Evolutionary conservation across 1,284 basidiomycete genomes (phyloP).

Genomic region (Apiotrichum laibachii): DNA sequence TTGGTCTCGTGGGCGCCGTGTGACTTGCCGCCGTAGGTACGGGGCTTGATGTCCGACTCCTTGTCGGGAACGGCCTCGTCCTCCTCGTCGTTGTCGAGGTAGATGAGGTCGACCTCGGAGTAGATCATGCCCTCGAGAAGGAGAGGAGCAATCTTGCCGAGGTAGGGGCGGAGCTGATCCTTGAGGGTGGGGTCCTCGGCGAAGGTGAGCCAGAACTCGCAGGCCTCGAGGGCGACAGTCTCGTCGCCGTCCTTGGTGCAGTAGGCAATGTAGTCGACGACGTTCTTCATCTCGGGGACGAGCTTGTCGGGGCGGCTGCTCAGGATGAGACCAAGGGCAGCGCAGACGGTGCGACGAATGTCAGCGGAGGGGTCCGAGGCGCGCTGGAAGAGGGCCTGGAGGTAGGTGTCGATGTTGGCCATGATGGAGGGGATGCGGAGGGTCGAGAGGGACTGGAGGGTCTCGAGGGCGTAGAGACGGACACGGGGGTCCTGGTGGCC

Average conservation of each 20-base stretch:
- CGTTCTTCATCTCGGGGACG: conserved; percentile 90
- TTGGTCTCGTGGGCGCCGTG: conserved; percentile 71
- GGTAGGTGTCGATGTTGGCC: conserved; percentile 88
- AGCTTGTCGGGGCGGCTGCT: conserved; percentile 92
- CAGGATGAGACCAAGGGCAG: conserved; percentile 88
- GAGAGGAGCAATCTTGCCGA: conserved; percentile 85
- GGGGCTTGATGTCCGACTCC: conserved; percentile 92
- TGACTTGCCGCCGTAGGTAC: conserved; percentile 75
- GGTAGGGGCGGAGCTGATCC: conserved; percentile 77
- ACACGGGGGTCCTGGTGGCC: conserved; percentile 70
- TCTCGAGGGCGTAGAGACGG: conserved; percentile 89
- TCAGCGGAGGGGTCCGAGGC: conserved; percentile 90
- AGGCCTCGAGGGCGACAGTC: conserved; percentile 90
- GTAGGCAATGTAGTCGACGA: conserved; percentile 98
- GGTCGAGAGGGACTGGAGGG: conserved; percentile 88
- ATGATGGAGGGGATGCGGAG: conserved; percentile 78
- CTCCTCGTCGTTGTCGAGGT: conserved; percentile 89
- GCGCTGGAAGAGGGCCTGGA: conserved; percentile 87
- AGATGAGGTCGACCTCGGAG: conserved; percentile 91
- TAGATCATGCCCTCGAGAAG: conserved; percentile 97
- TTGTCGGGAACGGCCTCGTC: conserved; percentile 83
- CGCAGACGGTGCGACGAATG: conserved; percentile 92
- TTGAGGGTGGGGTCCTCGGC: conserved; percentile 88
- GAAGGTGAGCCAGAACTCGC: conserved; percentile 99
- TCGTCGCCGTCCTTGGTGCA: conserved; percentile 96